A percentile compares a stretch with the other conserved stretches of the same genome.
These are phyloP conservation scores for Simmondsia chinensis DNA, from an alignment of 148 eudicot species.

Conservation along the genomic window DNA sequence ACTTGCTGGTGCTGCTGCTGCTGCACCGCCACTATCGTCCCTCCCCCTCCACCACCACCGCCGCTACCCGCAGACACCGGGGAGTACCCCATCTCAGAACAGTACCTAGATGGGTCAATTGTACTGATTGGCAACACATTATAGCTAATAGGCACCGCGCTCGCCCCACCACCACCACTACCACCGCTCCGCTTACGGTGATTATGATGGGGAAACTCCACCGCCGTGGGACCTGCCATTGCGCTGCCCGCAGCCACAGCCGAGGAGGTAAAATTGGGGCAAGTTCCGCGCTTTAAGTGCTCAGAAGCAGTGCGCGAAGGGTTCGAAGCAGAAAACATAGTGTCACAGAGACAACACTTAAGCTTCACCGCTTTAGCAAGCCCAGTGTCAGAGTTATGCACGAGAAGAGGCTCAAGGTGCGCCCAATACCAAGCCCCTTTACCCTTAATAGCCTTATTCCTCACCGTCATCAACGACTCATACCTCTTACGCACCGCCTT, in stretches of 20 bases:
- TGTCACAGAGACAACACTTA: conserved; percentile 61
- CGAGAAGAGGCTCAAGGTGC: conserved; percentile 70
- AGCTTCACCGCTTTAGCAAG: conserved; percentile 77
- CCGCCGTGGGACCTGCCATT: conserved; percentile 15
- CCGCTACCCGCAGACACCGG: conserved; percentile 16
- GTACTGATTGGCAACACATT: conserved; percentile 39
- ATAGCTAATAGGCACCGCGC: conserved; percentile 10
- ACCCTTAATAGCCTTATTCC: conserved; percentile 80
- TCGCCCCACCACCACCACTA: background rate
- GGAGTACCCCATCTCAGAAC: conserved; percentile 38
- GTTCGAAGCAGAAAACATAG: conserved; percentile 80
- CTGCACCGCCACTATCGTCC: conserved; percentile 10
- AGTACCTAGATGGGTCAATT: conserved; percentile 49
- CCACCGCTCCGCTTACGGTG: too few relatives aligned
- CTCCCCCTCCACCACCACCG: conserved; percentile 7
- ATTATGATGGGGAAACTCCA: too few relatives aligned
- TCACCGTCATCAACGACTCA: conserved; percentile 65
- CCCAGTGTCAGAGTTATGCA: conserved; percentile 48
- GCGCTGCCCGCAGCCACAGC: conserved; percentile 24
- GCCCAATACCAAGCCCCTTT: conserved; percentile 99
- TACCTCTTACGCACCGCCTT: conserved; percentile 61
- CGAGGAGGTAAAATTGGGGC: conserved; percentile 52
- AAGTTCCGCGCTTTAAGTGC: conserved; percentile 86
- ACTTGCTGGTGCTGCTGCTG: conserved; percentile 37
- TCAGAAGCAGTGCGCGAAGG: conserved; percentile 95